Base-by-base conservation (phyloP, 2,329 filamentous ascomycete genomes). In the Didymella sp. region DNA sequence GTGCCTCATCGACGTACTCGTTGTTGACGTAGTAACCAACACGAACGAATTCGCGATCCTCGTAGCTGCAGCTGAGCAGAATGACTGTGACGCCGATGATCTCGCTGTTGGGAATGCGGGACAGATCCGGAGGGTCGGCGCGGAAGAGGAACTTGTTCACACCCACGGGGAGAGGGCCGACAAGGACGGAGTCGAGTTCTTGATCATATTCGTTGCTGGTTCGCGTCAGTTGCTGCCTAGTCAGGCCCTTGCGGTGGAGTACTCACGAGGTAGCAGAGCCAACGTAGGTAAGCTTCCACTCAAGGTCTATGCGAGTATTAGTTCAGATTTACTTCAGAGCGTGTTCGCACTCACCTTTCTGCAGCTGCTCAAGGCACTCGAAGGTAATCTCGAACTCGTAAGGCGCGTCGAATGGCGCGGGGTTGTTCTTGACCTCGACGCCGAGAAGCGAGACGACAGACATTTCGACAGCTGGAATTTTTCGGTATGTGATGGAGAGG, bases 21-120 rank as follows among this genome's bases (percentile, higher is more conserved):
- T 99, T 99, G 84, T 98, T 99, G 72, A 99, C 95, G 69, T 99
- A 99, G 85, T 99, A 99, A 61, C 95, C 95, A 38, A 99, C 94
- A 65, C 95, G 92, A 35, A 99, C 92, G 71, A 99, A 99, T 78
- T 99, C 95, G 73, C 95, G 88, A 51, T 90, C 90, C 72, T 99
- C 95, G 80, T 99, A 99, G 77, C 92, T 90, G 80, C 95, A 98
- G 56, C 92, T 96, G 65, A 99, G 85, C 53, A 99, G 89, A 69
- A 99, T 92, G 71, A 99, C 95, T 4, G 95, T 99, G 47, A 99
- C 96, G 59, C 95, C 95, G 42, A 99, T 86, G 69, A 99, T 93
- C 79, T 99, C 96, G 67, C 91, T 92, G 67, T 93, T 89, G 54
- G 95, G 95, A 71, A 99, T 98, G 77, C 91, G 89, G 70, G 87